phyloP scores from a whole-genome alignment of 106 monocot species.

The Triglochin maritima region DNA sequence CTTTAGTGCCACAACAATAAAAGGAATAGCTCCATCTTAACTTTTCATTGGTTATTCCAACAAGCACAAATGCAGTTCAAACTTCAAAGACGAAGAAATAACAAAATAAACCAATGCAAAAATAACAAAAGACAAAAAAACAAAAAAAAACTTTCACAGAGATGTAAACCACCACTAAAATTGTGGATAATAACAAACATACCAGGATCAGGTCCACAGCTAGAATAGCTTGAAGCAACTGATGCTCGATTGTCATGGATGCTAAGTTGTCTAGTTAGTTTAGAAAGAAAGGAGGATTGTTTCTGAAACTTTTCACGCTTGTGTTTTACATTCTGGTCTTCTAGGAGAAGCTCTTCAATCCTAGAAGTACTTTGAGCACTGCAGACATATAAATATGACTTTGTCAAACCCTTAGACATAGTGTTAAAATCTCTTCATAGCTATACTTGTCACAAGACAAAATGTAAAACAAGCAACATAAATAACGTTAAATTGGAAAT shows the following conservation, averaged over 20 bases:
- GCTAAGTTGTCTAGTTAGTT: conserved; percentile 79
- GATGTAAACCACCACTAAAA: not conserved
- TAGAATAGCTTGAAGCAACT: conserved; percentile 47
- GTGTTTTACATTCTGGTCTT: conserved; percentile 82
- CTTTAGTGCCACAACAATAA: too few relatives aligned
- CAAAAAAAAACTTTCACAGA: not conserved
- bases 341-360: conserved; percentile 86
- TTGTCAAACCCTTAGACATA: not conserved
- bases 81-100: too few relatives aligned
- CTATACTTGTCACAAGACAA: too few relatives aligned
- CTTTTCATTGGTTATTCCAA: too few relatives aligned
- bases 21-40: too few relatives aligned
- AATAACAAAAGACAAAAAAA: too few relatives aligned
- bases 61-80: too few relatives aligned
- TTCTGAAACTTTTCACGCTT: conserved; percentile 61
- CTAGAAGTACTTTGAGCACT: conserved; percentile 49
- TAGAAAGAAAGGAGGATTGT: conserved; percentile 82
- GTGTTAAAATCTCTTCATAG: too few relatives aligned
- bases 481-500: too few relatives aligned
- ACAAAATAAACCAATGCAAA: too few relatives aligned
- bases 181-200: conserved; percentile 5
- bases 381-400: conserved; percentile 13
- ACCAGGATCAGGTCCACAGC: conserved; percentile 39
- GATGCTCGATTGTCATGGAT: conserved; percentile 65
- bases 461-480: too few relatives aligned